Conservation (phyloP, 768 basidiomycete species). For the Phanerodontia chrysosporium region DNA sequence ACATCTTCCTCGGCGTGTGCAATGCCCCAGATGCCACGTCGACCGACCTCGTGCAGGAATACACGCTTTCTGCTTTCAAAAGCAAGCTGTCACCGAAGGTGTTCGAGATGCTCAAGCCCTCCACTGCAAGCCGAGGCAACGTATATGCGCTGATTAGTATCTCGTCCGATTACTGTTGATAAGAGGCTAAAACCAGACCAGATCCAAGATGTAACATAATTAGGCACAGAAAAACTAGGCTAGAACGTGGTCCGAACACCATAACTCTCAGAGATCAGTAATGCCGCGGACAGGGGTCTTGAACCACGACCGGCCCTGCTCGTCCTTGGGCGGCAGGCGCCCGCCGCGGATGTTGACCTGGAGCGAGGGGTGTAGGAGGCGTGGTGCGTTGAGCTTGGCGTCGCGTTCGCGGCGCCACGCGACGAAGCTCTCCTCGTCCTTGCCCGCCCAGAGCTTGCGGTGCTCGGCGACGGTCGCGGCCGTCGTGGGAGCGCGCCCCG, state of each 20-base stretch:
- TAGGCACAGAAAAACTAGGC: neutral
- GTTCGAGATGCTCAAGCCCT: too few relatives aligned
- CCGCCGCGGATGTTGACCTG: conserved; percentile 37
- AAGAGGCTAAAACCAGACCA: too few relatives aligned
- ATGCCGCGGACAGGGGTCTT: conserved; percentile 20
- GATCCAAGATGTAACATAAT: too few relatives aligned
- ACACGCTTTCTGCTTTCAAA: too few relatives aligned
- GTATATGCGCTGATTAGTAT: too few relatives aligned
- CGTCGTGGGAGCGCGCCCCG: conserved; percentile 19
- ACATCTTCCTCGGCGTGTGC: too few relatives aligned
- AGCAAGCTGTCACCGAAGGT: too few relatives aligned
- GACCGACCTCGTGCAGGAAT: too few relatives aligned
- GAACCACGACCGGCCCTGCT: conserved; percentile 21
- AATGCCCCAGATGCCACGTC: too few relatives aligned
- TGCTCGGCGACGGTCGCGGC: conserved; percentile 33
- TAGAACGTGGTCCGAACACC: neutral
- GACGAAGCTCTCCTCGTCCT: conserved; percentile 27
- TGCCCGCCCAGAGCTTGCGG: conserved; percentile 23
- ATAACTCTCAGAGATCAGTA: neutral
- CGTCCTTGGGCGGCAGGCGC: conserved; percentile 25
- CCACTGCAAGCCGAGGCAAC: too few relatives aligned
- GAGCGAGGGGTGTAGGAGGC: conserved; percentile 33
- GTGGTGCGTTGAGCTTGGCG: conserved; percentile 28
- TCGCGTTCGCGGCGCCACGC: conserved; percentile 30
- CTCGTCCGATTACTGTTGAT: too few relatives aligned